Base-by-base conservation (phyloP, 2,329 filamentous ascomycete species). In the Colletotrichum sp. region DNA sequence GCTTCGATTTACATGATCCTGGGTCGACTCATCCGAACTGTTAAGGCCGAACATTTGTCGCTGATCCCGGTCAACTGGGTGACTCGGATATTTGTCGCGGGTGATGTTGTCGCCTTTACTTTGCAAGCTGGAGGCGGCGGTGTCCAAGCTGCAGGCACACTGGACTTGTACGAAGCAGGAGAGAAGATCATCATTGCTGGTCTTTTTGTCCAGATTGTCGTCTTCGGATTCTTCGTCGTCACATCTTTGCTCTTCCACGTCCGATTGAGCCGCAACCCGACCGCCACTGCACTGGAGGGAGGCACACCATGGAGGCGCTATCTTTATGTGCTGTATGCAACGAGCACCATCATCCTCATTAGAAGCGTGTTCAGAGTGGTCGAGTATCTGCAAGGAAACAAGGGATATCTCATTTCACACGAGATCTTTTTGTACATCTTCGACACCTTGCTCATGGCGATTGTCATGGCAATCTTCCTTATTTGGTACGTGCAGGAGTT, bases 221-320 rank as follows among this genome's bases (percentile, higher is more conserved):
- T 89, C 59, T 91, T 92, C 75, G 83, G 84, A 6, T 82, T 91
- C 59, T 92, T 92, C 78, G 81, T 91, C 16, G 57, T 87, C 4
- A 84, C 86, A 0, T 84, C 88, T 0, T 71, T 85, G 0, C 76
- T 87, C 0, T 90, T 90, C 79, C 87, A 91, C 72, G 68, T 64
- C 9, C 79, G 80, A 3, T n/a, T 82, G 2, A 8, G 13, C 8
- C 28, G 6, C 6, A 34, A 16, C 3, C 79, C 78, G 2, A 84
- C 80, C 0, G 11, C 22, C 2, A 82, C 25, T 57, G 72, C 32
- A 2, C 7, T 34, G 1, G 36, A 67, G 2, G 32, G 44, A 7
- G 34, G 13, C 6, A 63, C 81, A 2, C 78, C 79, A 0, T 85
- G 84, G 84, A 79, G 77, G 22, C 70, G 79, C 8, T 77, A 83